phyloP scores from a whole-genome alignment of 139 green algal species.

The Coelastrella sp. region DNA sequence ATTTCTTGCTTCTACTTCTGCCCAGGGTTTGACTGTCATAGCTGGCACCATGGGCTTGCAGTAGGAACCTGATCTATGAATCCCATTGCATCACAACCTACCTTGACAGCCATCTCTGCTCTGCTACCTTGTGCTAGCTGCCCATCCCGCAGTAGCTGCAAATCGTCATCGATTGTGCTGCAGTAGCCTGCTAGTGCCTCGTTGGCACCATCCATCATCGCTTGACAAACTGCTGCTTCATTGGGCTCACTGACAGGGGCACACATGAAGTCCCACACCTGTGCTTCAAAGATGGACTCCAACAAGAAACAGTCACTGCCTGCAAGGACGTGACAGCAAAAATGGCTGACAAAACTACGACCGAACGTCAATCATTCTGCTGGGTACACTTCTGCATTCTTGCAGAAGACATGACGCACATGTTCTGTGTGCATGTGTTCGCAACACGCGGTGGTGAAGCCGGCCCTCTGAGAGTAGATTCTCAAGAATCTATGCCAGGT shows the following conservation, averaged over 20 bases:
- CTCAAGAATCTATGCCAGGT: no score
- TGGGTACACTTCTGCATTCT: no score
- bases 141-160: conserved; percentile 57
- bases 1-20: no score
- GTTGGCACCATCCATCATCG: conserved; percentile 75
- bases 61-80: no score
- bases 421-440: no score
- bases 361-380: no score
- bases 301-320: conserved; percentile 90
- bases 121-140: conserved; percentile 51
- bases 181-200: conserved; percentile 71
- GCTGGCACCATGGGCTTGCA: no score
- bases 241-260: conserved; percentile 86
- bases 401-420: background rate
- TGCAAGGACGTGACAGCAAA: conserved; percentile 39
- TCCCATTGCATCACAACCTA: background rate
- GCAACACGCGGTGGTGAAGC: no score
- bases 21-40: no score
- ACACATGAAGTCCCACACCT: conserved; percentile 83
- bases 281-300: conserved; percentile 90
- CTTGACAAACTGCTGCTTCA: conserved; percentile 85
- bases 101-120: conserved; percentile 64
- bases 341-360: no score
- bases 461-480: no score
- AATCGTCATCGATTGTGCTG: conserved; percentile 77